Conservation (phyloP, 345 rosid species). For the Pistacia vera region DNA sequence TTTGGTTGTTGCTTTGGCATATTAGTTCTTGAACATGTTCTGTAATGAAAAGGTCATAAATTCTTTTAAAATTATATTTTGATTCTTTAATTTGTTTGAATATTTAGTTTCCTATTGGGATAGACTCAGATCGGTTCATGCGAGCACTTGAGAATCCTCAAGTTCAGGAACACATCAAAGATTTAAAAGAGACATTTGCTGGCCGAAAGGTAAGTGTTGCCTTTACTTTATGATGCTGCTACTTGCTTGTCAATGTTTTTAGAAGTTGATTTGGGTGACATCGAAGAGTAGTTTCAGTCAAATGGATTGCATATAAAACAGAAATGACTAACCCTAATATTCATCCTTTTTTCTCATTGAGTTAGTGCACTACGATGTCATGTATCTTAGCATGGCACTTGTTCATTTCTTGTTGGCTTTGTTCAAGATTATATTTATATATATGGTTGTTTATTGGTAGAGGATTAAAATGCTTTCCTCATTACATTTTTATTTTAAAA, state of each 20-base stretch:
- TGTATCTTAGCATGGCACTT: neutral
- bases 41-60: neutral
- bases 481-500: neutral
- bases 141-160: slow-evolving; percentile 68
- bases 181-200: slow-evolving; percentile 86
- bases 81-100: slow-evolving; percentile 19
- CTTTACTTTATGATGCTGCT: slow-evolving; percentile 2
- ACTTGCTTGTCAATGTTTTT: neutral
- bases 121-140: slow-evolving; percentile 87
- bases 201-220: slow-evolving; percentile 73
- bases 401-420: neutral
- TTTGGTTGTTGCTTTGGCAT: slow-evolving; percentile 17
- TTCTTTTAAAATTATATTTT: slow-evolving; percentile 8
- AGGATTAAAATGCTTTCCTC: neutral
- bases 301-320: neutral
- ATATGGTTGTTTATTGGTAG: neutral
- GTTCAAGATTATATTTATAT: neutral
- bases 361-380: neutral
- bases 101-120: slow-evolving; percentile 94
- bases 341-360: too few species aligned
- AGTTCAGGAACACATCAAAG: slow-evolving; percentile 80
- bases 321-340: too few species aligned
- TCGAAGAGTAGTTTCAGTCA: neutral
- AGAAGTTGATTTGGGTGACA: neutral
- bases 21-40: slow-evolving; percentile 2